These are phyloP conservation scores for Tetragonia tetragonoides DNA, from an alignment of 148 eudicot genomes.

Conservation along the genomic window DNA sequence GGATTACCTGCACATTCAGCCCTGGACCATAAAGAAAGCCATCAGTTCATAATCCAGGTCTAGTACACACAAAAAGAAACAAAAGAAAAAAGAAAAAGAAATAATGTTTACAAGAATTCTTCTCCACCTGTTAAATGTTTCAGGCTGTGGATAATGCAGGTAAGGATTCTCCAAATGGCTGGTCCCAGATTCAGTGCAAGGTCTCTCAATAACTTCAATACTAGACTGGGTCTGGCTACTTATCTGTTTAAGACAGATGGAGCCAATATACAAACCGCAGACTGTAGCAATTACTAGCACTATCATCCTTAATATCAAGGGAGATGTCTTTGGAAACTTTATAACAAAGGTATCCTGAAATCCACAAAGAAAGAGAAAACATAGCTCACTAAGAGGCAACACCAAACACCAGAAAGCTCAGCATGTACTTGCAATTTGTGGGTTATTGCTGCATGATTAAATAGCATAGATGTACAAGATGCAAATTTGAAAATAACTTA, in stretches of 20 bases:
- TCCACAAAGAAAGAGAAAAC: constrained; percentile 11
- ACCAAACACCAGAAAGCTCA: background rate
- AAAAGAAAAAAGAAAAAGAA: background rate
- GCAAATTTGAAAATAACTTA: background rate
- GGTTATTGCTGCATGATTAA: background rate
- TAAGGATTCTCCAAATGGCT: constrained; percentile 33
- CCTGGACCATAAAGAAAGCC: constrained; percentile 37
- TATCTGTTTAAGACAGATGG: constrained; percentile 69
- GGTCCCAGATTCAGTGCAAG: constrained; percentile 25
- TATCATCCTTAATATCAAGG: constrained; percentile 51
- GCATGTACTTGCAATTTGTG: background rate
- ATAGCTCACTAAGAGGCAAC: constrained; percentile 14
- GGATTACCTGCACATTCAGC: constrained; percentile 81
- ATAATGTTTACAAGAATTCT: background rate
- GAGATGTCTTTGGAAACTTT: constrained; percentile 68
- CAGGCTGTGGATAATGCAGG: constrained; percentile 76
- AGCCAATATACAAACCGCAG: constrained; percentile 70
- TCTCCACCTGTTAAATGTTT: constrained; percentile 65
- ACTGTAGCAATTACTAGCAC: constrained; percentile 56
- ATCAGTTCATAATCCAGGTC: constrained; percentile 3
- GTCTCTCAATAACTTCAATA: constrained; percentile 44
- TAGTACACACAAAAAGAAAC: background rate
- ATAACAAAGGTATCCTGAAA: constrained; percentile 54
- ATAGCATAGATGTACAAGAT: background rate
- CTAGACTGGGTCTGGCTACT: constrained; percentile 31